Base-by-base conservation (phyloP, 768 basidiomycete species). In the Auricularia auricula-judae region DNA sequence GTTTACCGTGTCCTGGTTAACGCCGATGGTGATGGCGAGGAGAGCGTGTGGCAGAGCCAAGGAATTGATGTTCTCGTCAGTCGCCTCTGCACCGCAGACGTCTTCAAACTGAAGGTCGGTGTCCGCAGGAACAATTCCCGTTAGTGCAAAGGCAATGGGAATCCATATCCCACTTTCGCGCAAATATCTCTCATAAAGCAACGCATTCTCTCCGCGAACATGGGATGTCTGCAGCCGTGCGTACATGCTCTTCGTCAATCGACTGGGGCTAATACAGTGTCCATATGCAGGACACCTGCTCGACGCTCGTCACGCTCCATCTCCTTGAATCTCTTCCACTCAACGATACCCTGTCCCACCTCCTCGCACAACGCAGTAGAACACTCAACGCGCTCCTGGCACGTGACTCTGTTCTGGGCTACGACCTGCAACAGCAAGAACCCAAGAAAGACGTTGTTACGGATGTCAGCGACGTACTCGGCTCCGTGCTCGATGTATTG, bases 111-210 rank as follows among this genome's bases (percentile, higher is more conserved):
- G 29, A 29, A 29, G 29, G 29, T 29, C 29, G 29, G 29, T 1
- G 29, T 29, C 58, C 51, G 16, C 70, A 94, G 93, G 84, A 84
- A 59, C 91, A 94, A 74, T 88, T 95, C 68, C 92, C 94, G 34
- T 78, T 98, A 3, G 84, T 93, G 3, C 89, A 93, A 68, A 86
- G 92, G 42, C 95, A 98, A 74, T 98, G 94, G 95, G 95, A 96
- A 65, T 81, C 84, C 1, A 84, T 98, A 7, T 84, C 86, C 3
- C 91, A 89, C 68, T 93, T 96, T 71, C 86, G 93, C 54, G 79
- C 87, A 1, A 93, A 96, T 71, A 95, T 98, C 67, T 83, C 89
- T 23, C 89, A 94, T 68, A 87, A 86, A 70, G 90, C 94, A n/a
- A 92, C 87, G 0, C 73, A 90, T 58, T 88, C 85, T n/a, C 77